Conservation (phyloP, 805 yeast genomes). For the Cyberlindnera sargentensis region DNA sequence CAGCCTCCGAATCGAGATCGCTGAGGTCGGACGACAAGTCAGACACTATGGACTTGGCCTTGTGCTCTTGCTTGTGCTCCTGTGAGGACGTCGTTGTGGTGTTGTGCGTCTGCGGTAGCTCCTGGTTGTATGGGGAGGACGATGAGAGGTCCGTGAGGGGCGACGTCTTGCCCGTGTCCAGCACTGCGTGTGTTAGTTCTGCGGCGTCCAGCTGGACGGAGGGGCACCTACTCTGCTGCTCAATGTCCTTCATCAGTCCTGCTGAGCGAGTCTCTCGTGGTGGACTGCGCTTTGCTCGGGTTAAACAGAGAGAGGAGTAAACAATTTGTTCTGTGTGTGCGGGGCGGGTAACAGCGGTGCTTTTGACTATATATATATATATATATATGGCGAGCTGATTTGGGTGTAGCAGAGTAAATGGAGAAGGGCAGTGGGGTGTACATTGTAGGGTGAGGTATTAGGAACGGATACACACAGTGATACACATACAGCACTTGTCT, state of each 20-base stretch:
- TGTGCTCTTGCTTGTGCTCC: background rate
- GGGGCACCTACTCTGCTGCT: slow-evolving; percentile 1
- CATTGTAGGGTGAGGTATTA: too few relatives aligned
- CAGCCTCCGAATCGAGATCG: slow-evolving; percentile 76
- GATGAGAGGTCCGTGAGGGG: slow-evolving; percentile 22
- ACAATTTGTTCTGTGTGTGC: too few relatives aligned
- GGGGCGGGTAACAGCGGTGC: too few relatives aligned
- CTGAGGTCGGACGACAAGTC: slow-evolving; percentile 39
- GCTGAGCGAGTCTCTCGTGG: background rate
- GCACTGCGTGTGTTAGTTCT: slow-evolving; percentile 2
- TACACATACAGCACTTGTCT: too few relatives aligned
- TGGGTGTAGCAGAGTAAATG: too few relatives aligned
- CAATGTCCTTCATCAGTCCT: slow-evolving; percentile 17
- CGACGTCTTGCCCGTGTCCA: slow-evolving; percentile 21
- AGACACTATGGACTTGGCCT: slow-evolving; percentile 20
- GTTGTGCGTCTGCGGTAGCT: slow-evolving; percentile 2
- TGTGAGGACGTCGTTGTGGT: background rate
- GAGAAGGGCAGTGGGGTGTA: too few relatives aligned
- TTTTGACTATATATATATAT: too few relatives aligned
- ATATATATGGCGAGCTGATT: too few relatives aligned
- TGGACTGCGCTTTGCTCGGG: too few relatives aligned
- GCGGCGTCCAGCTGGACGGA: too few relatives aligned
- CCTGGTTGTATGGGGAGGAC: slow-evolving; percentile 15
- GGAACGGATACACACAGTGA: too few relatives aligned
- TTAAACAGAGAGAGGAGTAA: too few relatives aligned